These are phyloP conservation scores for Botrytis byssoidea DNA, from an alignment of 2,329 filamentous ascomycete genomes.

Conservation along the genomic window DNA sequence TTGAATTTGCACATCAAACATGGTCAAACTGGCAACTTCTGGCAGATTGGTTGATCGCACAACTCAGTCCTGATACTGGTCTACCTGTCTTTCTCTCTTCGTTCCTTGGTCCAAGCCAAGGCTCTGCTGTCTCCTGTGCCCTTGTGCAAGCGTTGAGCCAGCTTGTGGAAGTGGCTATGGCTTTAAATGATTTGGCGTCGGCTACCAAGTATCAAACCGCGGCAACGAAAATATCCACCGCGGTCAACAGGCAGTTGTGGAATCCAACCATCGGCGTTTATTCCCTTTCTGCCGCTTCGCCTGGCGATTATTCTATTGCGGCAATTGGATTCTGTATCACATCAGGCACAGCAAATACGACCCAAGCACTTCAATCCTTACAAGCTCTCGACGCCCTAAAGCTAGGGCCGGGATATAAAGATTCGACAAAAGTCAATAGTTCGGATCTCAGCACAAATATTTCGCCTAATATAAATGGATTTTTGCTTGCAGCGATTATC, in stretches of 20 bases:
- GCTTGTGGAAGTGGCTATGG: slow-evolving; percentile 37
- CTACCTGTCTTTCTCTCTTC: slow-evolving; percentile 11
- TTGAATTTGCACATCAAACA: background rate
- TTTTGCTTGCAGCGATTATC: background rate
- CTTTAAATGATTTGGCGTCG: slow-evolving; percentile 36
- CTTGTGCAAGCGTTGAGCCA: slow-evolving; percentile 30
- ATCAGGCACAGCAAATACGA: background rate
- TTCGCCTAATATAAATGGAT: background rate
- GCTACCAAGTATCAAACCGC: slow-evolving; percentile 31
- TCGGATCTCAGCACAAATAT: background rate
- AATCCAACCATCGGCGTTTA: slow-evolving; percentile 38
- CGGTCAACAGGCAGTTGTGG: slow-evolving; percentile 40
- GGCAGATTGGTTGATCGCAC: background rate
- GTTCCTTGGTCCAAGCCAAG: slow-evolving; percentile 16
- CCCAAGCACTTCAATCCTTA: background rate
- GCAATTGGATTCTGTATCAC: slow-evolving; percentile 8
- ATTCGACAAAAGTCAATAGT: background rate
- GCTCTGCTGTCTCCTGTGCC: slow-evolving; percentile 16
- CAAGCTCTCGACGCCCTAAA: background rate
- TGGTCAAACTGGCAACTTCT: background rate
- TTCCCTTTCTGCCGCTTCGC: slow-evolving; percentile 33
- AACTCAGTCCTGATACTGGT: background rate
- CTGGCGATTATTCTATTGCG: slow-evolving; percentile 39
- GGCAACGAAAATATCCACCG: slow-evolving; percentile 30
- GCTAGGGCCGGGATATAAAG: background rate